Conservation (phyloP, 1,139 yeast genomes). For the Saccharomyces hybrid region DNA sequence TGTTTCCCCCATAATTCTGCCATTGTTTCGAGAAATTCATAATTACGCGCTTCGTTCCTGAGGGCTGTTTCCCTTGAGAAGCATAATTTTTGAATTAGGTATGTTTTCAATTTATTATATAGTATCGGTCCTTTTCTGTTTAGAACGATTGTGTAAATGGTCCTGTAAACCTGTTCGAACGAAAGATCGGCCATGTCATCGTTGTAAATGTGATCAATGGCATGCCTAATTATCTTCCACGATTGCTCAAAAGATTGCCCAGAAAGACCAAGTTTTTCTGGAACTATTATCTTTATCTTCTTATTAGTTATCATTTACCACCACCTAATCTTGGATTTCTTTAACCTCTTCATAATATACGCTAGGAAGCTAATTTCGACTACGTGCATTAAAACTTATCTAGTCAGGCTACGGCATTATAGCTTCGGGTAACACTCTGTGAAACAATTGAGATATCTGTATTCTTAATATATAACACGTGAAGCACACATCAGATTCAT, state of each 20-base stretch:
- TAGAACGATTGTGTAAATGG: slow-evolving; percentile 72
- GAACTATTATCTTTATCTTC: slow-evolving; percentile 61
- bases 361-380: neutral
- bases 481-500: neutral
- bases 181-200: slow-evolving; percentile 71
- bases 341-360: neutral
- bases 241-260: slow-evolving; percentile 37
- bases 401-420: neutral
- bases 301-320: slow-evolving; percentile 10
- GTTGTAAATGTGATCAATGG: slow-evolving; percentile 67
- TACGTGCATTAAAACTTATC: neutral
- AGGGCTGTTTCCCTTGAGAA: slow-evolving; percentile 21
- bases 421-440: neutral
- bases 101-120: slow-evolving; percentile 53
- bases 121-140: slow-evolving; percentile 65
- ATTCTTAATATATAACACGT: neutral
- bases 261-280: slow-evolving; percentile 42
- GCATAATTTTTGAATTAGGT: slow-evolving; percentile 47
- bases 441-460: neutral
- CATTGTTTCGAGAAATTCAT: slow-evolving; percentile 41
- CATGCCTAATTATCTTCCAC: slow-evolving; percentile 64
- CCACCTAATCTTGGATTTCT: neutral
- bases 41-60: slow-evolving; percentile 8
- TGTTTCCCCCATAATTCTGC: slow-evolving; percentile 68
- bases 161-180: slow-evolving; percentile 77